Base-by-base conservation (phyloP, 257 asterid species). In the Solanum clarkiae region DNA sequence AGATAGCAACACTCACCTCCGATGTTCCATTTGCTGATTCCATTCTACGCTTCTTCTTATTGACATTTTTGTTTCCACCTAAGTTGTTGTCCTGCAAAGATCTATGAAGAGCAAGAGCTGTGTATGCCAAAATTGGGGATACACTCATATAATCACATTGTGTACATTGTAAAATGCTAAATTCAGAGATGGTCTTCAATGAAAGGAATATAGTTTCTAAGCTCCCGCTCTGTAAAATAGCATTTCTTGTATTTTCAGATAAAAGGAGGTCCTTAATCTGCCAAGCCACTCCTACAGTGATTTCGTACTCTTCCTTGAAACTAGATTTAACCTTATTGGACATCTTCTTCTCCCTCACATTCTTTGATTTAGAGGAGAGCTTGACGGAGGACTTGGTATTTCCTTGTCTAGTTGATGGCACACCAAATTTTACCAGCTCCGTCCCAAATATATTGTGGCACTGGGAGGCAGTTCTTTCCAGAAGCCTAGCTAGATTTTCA, bases 281-380 rank as follows among this genome's bases (percentile, higher is more conserved):
- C 98, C 98, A 95, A 85, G 99, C 92, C 84, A 95, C 90, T 89
- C 97, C 99, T 59, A 89, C 90, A 36, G 96, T 92, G 85, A 93
- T 71, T 54, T 90, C 93, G 89, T 92, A 94, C 85, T 93, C 98
- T 88, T 89, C 90, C 45, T 88, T 80, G 85, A 93, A 92, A 14
- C 80, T 86, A 66, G 82, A 80, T 86, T 87, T 83, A 29, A 55
- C 60, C 69, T 79, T 63, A 51, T 62, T 85, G 51, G 88, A 80
- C 81, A 91, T 83, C 81, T 85, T 91, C 90, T 87, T 91, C 80
- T 88, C 77, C 18, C 80, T 89, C 80, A 68, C 54, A 60, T 81
- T 81, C 82, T 87, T 91, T 13, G 79, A 85, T 89, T 88, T 93
- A 44, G 97, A 92, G 80, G 96, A 83, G 57, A 63, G 55, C 81